Conservation (phyloP, 2,329 filamentous ascomycete genomes). For the Ceratocystis huliohia region DNA sequence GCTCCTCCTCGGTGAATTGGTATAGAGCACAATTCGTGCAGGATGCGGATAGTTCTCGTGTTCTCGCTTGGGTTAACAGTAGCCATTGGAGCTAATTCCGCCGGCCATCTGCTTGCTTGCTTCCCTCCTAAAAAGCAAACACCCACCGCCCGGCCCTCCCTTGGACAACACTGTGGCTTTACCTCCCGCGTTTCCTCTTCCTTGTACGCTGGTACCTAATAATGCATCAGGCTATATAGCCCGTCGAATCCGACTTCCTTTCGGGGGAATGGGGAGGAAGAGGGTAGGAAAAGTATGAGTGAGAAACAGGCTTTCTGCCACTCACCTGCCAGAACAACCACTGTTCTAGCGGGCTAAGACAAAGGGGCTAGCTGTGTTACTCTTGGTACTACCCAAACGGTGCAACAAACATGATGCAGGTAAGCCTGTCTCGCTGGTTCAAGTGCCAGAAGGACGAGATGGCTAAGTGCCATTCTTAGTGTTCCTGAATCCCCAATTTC, state of each 20-base stretch:
- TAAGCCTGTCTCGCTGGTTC: neutral
- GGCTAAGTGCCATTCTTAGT: neutral
- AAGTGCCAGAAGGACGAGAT: neutral
- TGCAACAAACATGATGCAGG: neutral
- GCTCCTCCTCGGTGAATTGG: no score
- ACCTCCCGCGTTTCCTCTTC: neutral
- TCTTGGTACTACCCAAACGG: neutral
- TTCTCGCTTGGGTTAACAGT: neutral
- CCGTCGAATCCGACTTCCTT: neutral
- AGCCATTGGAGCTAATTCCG: neutral
- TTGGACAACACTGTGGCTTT: neutral
- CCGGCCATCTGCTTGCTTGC: neutral
- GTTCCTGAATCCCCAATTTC: neutral
- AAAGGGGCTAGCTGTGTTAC: constrained; percentile 1
- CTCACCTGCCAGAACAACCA: constrained; percentile 1
- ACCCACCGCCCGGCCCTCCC: neutral
- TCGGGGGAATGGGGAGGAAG: neutral
- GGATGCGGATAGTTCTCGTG: neutral
- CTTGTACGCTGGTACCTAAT: neutral
- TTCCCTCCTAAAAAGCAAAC: neutral
- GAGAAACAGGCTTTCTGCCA: neutral
- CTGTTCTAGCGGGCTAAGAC: neutral
- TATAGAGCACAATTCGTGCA: neutral
- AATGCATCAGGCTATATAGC: neutral
- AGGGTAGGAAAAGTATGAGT: neutral